Conservation (phyloP, 176 grass and related monocot genomes). For the Carex kokanica region DNA sequence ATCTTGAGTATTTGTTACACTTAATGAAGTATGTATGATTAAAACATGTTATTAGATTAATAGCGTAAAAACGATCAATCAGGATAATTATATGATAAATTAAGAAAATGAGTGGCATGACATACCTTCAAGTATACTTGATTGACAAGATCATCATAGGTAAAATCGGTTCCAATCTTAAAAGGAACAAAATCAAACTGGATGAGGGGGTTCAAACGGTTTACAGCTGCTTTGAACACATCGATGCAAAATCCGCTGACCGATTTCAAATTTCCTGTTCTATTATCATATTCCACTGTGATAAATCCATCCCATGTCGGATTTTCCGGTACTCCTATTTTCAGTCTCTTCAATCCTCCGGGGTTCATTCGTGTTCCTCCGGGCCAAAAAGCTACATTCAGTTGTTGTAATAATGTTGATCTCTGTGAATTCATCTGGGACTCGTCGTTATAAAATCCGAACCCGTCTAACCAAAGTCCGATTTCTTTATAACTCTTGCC, state of each 20-base stretch:
- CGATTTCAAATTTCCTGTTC: background rate
- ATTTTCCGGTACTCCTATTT: constrained; percentile 28
- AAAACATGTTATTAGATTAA: background rate
- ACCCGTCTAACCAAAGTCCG: constrained; percentile 32
- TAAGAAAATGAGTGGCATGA: background rate
- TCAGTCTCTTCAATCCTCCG: constrained; percentile 20
- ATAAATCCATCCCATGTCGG: constrained; percentile 13
- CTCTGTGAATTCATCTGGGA: background rate
- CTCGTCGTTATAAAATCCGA: constrained; percentile 21
- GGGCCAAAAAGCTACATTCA: constrained; percentile 28
- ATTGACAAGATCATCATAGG: constrained; percentile 30
- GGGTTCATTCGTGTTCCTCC: constrained; percentile 18
- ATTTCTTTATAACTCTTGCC: constrained; percentile 35
- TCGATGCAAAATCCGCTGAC: constrained; percentile 36
- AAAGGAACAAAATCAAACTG: constrained; percentile 30
- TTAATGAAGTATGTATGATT: no score
- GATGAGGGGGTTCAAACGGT: constrained; percentile 22
- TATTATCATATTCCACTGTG: constrained; percentile 15
- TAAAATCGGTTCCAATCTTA: background rate
- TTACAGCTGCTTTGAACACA: constrained; percentile 18
- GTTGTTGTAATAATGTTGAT: background rate
- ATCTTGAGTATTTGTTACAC: background rate
- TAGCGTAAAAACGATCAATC: background rate
- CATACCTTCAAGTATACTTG: constrained; percentile 35
- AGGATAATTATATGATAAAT: background rate